Conservation (phyloP, 2,329 filamentous ascomycete species). For the Sclerotinia borealis region DNA sequence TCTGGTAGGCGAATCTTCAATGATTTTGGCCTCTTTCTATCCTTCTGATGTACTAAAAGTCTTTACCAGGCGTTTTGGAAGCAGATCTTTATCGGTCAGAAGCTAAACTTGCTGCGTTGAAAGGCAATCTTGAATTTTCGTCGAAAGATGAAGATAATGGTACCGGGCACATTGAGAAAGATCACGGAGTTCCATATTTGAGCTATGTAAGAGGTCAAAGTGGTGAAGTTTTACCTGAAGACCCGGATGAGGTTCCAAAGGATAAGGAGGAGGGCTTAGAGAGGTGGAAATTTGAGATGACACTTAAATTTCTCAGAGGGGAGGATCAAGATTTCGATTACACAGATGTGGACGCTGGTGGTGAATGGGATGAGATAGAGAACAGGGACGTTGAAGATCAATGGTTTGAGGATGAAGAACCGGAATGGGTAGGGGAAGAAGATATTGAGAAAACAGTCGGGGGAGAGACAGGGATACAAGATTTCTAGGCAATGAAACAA, state of each 20-base stretch:
- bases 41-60: background rate
- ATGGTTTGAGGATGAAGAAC: constrained; percentile 35
- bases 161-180: background rate
- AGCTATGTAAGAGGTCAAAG: constrained; percentile 24
- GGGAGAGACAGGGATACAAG: constrained; percentile 33
- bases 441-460: constrained; percentile 15
- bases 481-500: constrained; percentile 26
- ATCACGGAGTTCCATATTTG: constrained; percentile 21
- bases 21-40: background rate
- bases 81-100: constrained; percentile 33
- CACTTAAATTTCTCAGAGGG: constrained; percentile 31
- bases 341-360: constrained; percentile 28
- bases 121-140: constrained; percentile 11
- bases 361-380: constrained; percentile 32
- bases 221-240: constrained; percentile 29
- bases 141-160: background rate
- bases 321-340: constrained; percentile 34
- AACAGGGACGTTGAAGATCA: constrained; percentile 30
- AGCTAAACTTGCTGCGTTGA: constrained; percentile 31
- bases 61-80: constrained; percentile 26
- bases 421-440: constrained; percentile 27
- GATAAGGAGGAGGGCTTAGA: constrained; percentile 32
- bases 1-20: constrained; percentile 19
- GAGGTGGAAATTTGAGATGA: constrained; percentile 33
- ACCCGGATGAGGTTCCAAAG: constrained; percentile 29